A percentile compares a stretch with the other conserved stretches of the same genome.
These are phyloP conservation scores for Astrephomene gubernaculifera DNA, from an alignment of 139 green algal genomes.

Conservation along the genomic window DNA sequence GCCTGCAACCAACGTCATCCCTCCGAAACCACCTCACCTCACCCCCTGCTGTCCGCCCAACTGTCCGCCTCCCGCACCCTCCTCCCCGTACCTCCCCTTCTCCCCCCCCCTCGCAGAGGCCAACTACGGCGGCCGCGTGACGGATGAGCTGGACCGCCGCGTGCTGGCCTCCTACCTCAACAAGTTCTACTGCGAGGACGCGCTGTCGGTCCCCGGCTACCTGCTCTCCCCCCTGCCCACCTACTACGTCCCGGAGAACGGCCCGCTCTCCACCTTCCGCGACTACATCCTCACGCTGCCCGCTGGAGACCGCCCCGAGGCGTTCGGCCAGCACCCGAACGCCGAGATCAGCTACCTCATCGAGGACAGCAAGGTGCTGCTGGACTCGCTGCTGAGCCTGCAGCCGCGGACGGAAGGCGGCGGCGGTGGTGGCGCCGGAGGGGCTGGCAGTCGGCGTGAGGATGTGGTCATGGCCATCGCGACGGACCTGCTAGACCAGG, in stretches of 20 bases:
- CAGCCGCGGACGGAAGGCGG: conserved; percentile 61
- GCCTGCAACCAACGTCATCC: too few relatives aligned
- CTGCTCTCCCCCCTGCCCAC: conserved; percentile 71
- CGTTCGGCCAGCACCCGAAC: conserved; percentile 92
- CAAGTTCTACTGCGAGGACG: conserved; percentile 90
- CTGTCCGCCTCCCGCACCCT: background rate
- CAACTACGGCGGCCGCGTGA: conserved; percentile 86
- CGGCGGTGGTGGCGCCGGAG: conserved; percentile 24
- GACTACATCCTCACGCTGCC: conserved; percentile 81
- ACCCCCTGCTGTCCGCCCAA: background rate
- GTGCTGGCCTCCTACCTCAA: conserved; percentile 73
- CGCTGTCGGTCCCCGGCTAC: conserved; percentile 78
- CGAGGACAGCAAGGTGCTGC: conserved; percentile 77
- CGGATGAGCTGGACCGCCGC: conserved; percentile 81
- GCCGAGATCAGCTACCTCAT: conserved; percentile 91
- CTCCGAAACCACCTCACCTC: too few relatives aligned
- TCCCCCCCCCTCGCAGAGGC: conserved; percentile 61
- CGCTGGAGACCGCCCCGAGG: conserved; percentile 75
- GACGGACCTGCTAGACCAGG: conserved; percentile 74
- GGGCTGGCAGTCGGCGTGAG: conserved; percentile 49
- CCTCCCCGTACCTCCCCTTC: background rate
- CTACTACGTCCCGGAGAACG: conserved; percentile 84
- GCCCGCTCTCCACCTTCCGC: conserved; percentile 69
- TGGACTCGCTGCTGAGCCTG: conserved; percentile 77
- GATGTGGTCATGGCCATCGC: conserved; percentile 77